These are phyloP conservation scores for Trichoderma cornu-damae DNA, from an alignment of 2,329 filamentous ascomycete genomes.

Conservation along the genomic window DNA sequence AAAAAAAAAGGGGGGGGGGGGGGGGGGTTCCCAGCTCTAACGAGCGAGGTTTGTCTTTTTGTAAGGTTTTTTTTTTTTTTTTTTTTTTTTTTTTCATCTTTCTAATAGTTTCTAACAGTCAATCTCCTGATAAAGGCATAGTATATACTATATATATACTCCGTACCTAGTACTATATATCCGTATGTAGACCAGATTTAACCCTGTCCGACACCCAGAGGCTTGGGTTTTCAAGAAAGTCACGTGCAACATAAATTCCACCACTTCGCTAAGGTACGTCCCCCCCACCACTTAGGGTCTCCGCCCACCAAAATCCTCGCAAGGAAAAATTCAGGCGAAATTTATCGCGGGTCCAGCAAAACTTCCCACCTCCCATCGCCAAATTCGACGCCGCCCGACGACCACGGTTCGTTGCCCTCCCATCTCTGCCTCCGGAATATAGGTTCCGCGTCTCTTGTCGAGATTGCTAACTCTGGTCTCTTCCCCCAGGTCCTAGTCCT, in stretches of 20 bases:
- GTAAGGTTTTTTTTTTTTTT: too few species aligned
- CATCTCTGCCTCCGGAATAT: background rate
- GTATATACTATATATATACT: too few species aligned
- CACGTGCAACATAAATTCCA: background rate
- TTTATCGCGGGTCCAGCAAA: conserved; percentile 32
- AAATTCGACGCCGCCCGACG: conserved; percentile 40
- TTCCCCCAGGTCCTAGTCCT: conserved; percentile 34
- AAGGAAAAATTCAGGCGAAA: conserved; percentile 36
- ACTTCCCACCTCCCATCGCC: conserved; percentile 32
- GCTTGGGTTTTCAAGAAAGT: background rate
- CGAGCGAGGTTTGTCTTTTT: too few species aligned
- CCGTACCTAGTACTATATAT: too few species aligned
- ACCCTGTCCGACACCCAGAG: background rate
- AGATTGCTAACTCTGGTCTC: conserved; percentile 14
- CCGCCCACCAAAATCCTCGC: conserved; percentile 36
- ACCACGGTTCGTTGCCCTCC: conserved; percentile 33
- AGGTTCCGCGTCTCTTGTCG: background rate
- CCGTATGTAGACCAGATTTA: too few species aligned
- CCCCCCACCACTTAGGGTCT: conserved; percentile 36
- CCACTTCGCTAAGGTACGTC: conserved; percentile 32
- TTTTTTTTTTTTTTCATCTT: too few species aligned
- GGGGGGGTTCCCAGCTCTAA: too few species aligned
- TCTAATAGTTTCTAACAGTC: too few species aligned
- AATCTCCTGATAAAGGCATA: too few species aligned
- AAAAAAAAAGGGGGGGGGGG: too few species aligned